These are phyloP conservation scores for Trichophyton simii DNA, from an alignment of 2,329 filamentous ascomycete genomes.

Conservation along the genomic window DNA sequence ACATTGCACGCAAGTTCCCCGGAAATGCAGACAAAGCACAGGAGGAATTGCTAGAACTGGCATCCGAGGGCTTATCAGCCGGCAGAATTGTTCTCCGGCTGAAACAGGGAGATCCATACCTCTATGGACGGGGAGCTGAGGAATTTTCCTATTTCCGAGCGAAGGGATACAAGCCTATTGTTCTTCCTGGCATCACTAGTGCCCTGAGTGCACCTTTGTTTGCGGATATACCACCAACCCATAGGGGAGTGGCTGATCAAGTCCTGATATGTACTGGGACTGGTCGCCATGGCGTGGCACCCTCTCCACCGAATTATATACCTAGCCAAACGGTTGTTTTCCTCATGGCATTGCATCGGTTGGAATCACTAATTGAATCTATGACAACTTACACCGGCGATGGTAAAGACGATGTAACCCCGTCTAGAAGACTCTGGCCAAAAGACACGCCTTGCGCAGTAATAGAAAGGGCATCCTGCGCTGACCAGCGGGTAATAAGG, in stretches of 20 bases:
- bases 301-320: constrained; percentile 68
- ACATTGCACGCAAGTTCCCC: constrained; percentile 93
- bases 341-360: constrained; percentile 84
- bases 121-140: constrained; percentile 90
- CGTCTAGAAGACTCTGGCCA: constrained; percentile 47
- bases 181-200: constrained; percentile 83
- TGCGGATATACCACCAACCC: constrained; percentile 74
- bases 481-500: constrained; percentile 83
- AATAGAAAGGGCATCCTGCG: constrained; percentile 83
- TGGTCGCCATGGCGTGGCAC: constrained; percentile 73
- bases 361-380: constrained; percentile 59
- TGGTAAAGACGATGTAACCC: constrained; percentile 17
- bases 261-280: constrained; percentile 95
- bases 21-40: constrained; percentile 92
- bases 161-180: constrained; percentile 55
- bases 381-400: constrained; percentile 38
- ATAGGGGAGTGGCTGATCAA: constrained; percentile 81
- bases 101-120: constrained; percentile 93
- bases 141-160: constrained; percentile 73
- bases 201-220: constrained; percentile 80
- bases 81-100: constrained; percentile 76
- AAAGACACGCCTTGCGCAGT: constrained; percentile 75
- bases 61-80: constrained; percentile 52
- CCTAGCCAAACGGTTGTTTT: constrained; percentile 75
- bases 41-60: constrained; percentile 71